Evolutionary conservation across 1,284 basidiomycete species (phyloP), one percentile per base, ranked within the genome.

Genomic region (Leccinum pallidistipes): DNA sequence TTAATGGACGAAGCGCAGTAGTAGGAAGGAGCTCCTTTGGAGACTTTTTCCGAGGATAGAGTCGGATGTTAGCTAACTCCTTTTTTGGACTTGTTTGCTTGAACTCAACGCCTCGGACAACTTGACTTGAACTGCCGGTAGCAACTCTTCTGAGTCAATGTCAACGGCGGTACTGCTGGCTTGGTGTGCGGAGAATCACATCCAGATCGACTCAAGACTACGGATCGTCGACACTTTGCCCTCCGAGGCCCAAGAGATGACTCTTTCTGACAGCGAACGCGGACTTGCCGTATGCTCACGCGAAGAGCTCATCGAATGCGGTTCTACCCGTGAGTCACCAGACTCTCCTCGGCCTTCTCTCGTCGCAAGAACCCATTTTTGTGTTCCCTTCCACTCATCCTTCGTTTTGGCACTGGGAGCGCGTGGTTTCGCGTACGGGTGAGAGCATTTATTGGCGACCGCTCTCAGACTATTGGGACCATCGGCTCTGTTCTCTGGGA

Each of bases 131-230:
- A 21, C 21, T 21, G 24, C 24, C 24, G 24, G 24, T 24, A 24
- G 24, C 24, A 24, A 24, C 24, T 24, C 24, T 24, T 24, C 24
- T 24, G 24, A 24, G 24, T 54, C 57, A 18, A 73, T 73, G 72
- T 62, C 64, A 40, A 62, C 64, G 47, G 18, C 59, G 18, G 34
- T 53, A 54, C 54, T 84, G 29, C 64, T 84, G 10, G 65, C 69
- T 50, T 87, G 85, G 85, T 85, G 82, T 67, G 53, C 70, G 24
- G 65, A 72, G 31, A 78, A 81, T 66, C 74, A 72, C 59, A 70
- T 87, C 53, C 67, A 69, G 60, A 79, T 87, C 59, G 83, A 85
- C 68, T 59, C 74, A 14, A 72, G 78, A 51, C 67, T 87, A n/a
- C 68, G 74, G 51, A 64, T 86, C 58, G 62, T 67, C 55, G 66